These are phyloP conservation scores for Kodamaea jinghongensis DNA, from an alignment of 805 yeast species.

Conservation along the genomic window DNA sequence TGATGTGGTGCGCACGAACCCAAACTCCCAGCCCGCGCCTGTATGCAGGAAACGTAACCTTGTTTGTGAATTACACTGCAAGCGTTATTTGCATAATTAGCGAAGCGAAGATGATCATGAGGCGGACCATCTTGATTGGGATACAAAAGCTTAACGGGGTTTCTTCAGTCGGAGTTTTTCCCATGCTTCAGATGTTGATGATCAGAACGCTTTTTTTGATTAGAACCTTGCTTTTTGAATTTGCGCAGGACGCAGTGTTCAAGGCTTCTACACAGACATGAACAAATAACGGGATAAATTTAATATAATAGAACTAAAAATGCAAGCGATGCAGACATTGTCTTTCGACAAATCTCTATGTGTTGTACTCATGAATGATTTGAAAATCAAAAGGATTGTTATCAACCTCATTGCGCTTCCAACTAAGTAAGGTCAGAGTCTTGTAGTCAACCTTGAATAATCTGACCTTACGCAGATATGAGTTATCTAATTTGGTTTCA, in stretches of 20 bases:
- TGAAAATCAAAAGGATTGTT: slow-evolving; percentile 30
- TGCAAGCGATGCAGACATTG: slow-evolving; percentile 1
- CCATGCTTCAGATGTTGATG: too few relatives aligned
- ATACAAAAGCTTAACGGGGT: too few relatives aligned
- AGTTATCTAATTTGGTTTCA: slow-evolving; percentile 21
- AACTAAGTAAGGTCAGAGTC: slow-evolving; percentile 26
- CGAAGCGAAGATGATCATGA: too few relatives aligned
- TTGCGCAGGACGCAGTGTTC: too few relatives aligned
- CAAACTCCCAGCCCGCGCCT: background rate
- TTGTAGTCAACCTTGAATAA: slow-evolving; percentile 33
- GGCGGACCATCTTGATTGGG: too few relatives aligned
- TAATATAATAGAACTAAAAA: slow-evolving; percentile 1
- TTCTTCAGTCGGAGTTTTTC: too few relatives aligned
- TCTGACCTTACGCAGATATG: slow-evolving; percentile 33
- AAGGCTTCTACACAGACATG: too few relatives aligned
- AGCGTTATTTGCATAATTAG: background rate
- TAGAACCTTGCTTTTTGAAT: too few relatives aligned
- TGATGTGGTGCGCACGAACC: background rate
- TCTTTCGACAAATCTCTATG: background rate
- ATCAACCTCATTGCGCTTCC: slow-evolving; percentile 33
- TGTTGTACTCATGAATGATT: background rate
- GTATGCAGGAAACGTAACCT: background rate
- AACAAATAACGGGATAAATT: background rate
- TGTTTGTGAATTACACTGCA: background rate
- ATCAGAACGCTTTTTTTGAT: too few relatives aligned